Base-by-base conservation (phyloP, 805 yeast species). In the Kuraishia molischiana region DNA sequence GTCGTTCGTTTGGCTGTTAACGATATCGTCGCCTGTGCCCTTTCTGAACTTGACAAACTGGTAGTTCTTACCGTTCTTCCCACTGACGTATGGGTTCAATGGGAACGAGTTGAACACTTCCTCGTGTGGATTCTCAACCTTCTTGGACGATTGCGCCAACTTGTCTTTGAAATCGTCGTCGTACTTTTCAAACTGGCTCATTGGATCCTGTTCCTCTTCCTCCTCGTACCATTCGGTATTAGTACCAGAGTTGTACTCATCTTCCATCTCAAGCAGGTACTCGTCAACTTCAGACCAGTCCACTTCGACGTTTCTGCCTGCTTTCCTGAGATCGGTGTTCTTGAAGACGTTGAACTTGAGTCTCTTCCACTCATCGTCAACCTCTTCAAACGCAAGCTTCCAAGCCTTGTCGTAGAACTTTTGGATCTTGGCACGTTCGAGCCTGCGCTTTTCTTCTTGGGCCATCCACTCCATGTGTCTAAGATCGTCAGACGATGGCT, bases 401-500 rank as follows among this genome's bases (percentile, higher is more conserved):
- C 95, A 87, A 20, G 80, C 77, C 50, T 71, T 76, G 46, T 79
- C 77, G 55, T 79, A 82, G 33, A 79, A 74, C 48, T 70, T 79
- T 53, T 74, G 76, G 42, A 77, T 69, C 58, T 76, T 77, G 29
- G 74, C 74, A 48, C 75, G 76, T 53, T 80, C 85, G 38, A 69
- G 59, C 48, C 69, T 74, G 47, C 82, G 69, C 24, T 71, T 67
- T 51, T 82, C 89, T 55, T 81, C 87, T 50, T 77, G 71, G 1
- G 87, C 89, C 81, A 82, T 73, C 86, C 87, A 80, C 53, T 80
- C 85, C 87, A 81, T 80, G 50, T 80, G 84, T 55, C 75, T 73
- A 59, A 87, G 66, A 64, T 87, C 97, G 56, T 87, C 96, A 8
- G 79, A 73, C 13, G 92, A 80, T 18, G 96, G 96, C 65, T 87